Percentiles rank a stretch among this genome's conserved stretches.
Conservation (phyloP, 2,329 filamentous ascomycete genomes). For the Coniella lustricola region DNA sequence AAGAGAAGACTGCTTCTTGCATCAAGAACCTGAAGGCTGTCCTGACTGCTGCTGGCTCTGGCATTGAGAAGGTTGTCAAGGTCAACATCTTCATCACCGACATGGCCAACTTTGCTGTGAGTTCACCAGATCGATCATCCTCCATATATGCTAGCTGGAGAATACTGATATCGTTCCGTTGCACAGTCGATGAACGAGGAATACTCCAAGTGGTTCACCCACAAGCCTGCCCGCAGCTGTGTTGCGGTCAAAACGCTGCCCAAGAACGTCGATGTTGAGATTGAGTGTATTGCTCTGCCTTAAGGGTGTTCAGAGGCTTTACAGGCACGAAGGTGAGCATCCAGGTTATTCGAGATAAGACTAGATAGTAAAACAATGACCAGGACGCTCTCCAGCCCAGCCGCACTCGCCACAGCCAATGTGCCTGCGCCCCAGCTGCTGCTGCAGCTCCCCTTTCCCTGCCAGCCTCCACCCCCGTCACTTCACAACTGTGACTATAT, state of each 20-base stretch:
- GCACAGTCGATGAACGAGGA: slow-evolving; percentile 71
- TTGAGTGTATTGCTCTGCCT: slow-evolving; percentile 76
- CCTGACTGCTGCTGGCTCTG: slow-evolving; percentile 72
- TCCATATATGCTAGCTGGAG: too few relatives aligned
- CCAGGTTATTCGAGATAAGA: neutral
- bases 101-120: slow-evolving; percentile 75
- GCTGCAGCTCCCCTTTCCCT: neutral
- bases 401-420: neutral
- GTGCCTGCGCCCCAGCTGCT: neutral
- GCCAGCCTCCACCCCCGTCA: too few relatives aligned
- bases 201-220: slow-evolving; percentile 75
- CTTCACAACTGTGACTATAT: neutral
- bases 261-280: slow-evolving; percentile 80
- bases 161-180: neutral
- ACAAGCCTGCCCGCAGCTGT: slow-evolving; percentile 83
- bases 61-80: slow-evolving; percentile 77
- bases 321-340: too few relatives aligned
- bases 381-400: neutral
- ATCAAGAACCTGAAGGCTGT: slow-evolving; percentile 79
- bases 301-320: slow-evolving; percentile 25
- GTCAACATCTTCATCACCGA: slow-evolving; percentile 85
- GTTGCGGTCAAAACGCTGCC: slow-evolving; percentile 86
- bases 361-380: neutral
- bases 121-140: slow-evolving; percentile 18
- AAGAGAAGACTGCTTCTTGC: slow-evolving; percentile 55